Base-by-base conservation (phyloP, 139 green algal genomes). In the Chlorella vulgaris region DNA sequence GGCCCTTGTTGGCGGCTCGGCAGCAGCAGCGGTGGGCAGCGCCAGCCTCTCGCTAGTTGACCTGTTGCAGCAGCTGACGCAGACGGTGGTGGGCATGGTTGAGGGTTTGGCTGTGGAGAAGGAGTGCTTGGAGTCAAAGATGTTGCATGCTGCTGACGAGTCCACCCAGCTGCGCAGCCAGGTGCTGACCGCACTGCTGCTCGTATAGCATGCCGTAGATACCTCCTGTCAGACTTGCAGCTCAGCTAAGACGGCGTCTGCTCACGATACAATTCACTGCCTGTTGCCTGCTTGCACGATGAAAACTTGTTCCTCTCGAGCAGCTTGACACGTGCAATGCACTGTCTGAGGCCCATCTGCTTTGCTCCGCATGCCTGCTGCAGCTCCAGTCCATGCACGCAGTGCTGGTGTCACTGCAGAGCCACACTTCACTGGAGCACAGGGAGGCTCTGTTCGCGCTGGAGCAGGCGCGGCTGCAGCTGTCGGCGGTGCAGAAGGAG, bases 81-180 rank as follows among this genome's bases (percentile, higher is more conserved):
- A 83, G 50, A 76, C 19, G 10, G 77, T 83, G 47, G 77, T 83
- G 28, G 77, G 65, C 36, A 35, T 83, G 62, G 63, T 83, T 31
- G 77, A 83, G 77, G 65, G 62, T 3, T 47, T 83, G 65, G 77
- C 77, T 5, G 66, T 68, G 36, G 65, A 83, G 63, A 83, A 83
- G 50, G 77, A 83, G 65, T 69, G 47, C 33, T 26, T 83, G 7
- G 77, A 76, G 50, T 76, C 77, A 18, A 40, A 76, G 35, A 76
- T 83, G 77, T 26, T 83, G 77, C 65, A 83, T 7, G 53, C 65
- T 18, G 15, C 4, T 15, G 50, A 76, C 43, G 77, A 83, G 33
- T 43, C 65, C 7, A 29, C n/a, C 0, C 35, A 68, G 50, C 77
- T 83, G 66, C 77, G 47, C 50, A 42, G 35, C 24, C 77, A 83